A percentile compares a stretch with the other conserved stretches of the same genome.
These are phyloP conservation scores for Dissophora globulifera DNA, from an alignment of 192 early-diverging fungal species.

Conservation along the genomic window DNA sequence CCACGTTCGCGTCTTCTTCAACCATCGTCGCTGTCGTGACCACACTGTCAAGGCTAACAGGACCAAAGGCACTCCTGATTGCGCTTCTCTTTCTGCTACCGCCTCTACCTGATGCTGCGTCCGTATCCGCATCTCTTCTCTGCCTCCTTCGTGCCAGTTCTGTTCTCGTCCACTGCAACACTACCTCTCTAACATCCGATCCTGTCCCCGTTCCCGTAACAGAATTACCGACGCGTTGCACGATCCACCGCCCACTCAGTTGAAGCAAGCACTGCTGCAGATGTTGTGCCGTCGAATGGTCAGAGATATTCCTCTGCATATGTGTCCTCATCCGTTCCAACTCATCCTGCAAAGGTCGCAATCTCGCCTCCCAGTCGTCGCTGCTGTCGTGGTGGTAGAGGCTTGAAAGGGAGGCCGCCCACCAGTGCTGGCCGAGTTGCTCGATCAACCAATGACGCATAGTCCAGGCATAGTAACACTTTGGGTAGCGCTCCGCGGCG, in stretches of 20 bases:
- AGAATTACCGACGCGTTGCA: background rate
- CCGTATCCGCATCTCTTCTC: background rate
- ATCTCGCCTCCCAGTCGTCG: background rate
- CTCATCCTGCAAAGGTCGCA: conserved; percentile 36
- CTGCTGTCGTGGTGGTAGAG: background rate
- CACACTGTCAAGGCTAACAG: too few relatives aligned
- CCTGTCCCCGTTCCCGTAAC: too few relatives aligned
- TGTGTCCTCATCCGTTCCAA: conserved; percentile 46
- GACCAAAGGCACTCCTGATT: too few relatives aligned
- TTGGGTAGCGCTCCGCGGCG: conserved; percentile 57
- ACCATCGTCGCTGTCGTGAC: too few relatives aligned
- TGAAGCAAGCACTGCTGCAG: conserved; percentile 52
- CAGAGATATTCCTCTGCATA: conserved; percentile 55
- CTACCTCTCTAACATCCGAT: background rate
- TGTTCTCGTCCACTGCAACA: conserved; percentile 33
- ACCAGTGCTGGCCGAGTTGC: conserved; percentile 14
- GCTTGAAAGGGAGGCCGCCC: conserved; percentile 1
- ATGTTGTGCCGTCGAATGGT: conserved; percentile 61
- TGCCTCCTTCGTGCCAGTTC: conserved; percentile 15
- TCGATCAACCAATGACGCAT: conserved; percentile 61
- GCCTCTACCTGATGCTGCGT: too few relatives aligned
- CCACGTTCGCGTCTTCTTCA: too few relatives aligned
- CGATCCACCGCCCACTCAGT: conserved; percentile 34
- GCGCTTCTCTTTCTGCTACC: too few relatives aligned
- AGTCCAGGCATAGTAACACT: conserved; percentile 65